Evolutionary conservation across 805 yeast genomes (phyloP).

Genomic region (Yarrowia sp.): DNA sequence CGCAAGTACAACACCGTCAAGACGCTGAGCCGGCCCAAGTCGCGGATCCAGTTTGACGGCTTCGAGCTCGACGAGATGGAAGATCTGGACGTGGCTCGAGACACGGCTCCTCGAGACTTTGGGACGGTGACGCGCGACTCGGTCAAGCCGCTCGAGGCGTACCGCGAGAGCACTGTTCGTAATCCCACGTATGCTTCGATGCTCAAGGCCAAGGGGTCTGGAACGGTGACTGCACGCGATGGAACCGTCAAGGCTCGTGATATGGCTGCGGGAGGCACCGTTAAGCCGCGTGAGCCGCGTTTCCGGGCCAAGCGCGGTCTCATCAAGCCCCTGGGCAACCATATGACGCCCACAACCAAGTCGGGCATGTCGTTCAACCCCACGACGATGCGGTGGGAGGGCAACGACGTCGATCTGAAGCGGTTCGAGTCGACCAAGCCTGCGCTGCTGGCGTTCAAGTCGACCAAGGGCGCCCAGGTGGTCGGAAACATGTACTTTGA

Average conservation of each 20-base stretch:
- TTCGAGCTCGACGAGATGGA: conserved; percentile 16
- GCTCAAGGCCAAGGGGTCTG: neutral
- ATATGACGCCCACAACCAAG: neutral
- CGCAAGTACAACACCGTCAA: conserved; percentile 4
- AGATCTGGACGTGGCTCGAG: conserved; percentile 6
- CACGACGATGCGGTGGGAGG: conserved; percentile 56
- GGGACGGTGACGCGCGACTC: conserved; percentile 3
- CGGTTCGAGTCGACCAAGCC: conserved; percentile 47
- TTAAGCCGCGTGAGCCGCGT: neutral
- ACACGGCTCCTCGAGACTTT: neutral
- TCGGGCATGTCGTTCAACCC: conserved; percentile 53
- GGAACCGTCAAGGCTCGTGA: conserved; percentile 8
- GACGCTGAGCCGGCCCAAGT: conserved; percentile 8
- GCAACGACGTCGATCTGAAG: conserved; percentile 57
- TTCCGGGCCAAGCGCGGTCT: neutral
- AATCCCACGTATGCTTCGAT: conserved; percentile 1
- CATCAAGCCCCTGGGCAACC: neutral
- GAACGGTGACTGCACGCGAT: neutral
- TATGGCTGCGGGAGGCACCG: neutral
- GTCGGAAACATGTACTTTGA: conserved; percentile 62
- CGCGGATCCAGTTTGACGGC: neutral
- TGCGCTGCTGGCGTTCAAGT: conserved; percentile 38
- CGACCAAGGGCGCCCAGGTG: conserved; percentile 41
- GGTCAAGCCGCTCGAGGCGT: conserved; percentile 12
- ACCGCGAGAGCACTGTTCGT: conserved; percentile 7